phyloP scores from a whole-genome alignment of 768 basidiomycete genomes.

The Amyloporia xantha region DNA sequence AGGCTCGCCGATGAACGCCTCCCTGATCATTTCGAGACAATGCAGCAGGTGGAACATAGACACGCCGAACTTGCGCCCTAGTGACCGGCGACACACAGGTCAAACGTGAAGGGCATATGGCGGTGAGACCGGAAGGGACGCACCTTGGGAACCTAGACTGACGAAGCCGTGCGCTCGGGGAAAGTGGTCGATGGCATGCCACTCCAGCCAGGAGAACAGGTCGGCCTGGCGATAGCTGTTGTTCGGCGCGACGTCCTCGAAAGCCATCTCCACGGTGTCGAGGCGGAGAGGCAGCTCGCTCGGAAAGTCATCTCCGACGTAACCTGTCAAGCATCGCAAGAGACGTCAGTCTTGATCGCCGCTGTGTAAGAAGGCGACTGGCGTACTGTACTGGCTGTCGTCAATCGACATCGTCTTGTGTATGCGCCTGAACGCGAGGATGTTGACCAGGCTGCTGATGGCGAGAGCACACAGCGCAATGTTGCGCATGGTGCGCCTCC shows the following conservation, averaged over 20 bases:
- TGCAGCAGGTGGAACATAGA: constrained; percentile 3
- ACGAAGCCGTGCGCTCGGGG: not conserved
- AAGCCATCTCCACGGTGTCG: not conserved
- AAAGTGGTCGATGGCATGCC: not conserved
- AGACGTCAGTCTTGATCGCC: not conserved
- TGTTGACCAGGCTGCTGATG: not conserved
- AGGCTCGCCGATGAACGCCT: not conserved
- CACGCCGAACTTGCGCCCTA: not conserved
- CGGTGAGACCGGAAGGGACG: too few relatives aligned
- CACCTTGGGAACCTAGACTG: not conserved
- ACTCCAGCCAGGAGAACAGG: not conserved
- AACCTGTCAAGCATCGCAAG: not conserved
- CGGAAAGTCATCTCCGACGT: not conserved
- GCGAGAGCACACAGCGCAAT: not conserved
- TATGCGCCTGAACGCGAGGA: not conserved
- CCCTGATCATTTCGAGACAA: not conserved
- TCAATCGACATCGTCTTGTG: not conserved
- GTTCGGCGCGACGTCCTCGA: not conserved
- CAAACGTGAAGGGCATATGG: not conserved
- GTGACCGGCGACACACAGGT: not conserved
- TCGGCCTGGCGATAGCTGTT: not conserved
- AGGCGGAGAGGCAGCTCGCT: not conserved
- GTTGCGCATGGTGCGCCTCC: too few relatives aligned
- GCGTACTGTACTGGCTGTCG: not conserved
- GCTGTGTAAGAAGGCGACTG: not conserved